Evolutionary conservation across 2,329 filamentous ascomycete species (phyloP).

Genomic region (Ustulina deusta): DNA sequence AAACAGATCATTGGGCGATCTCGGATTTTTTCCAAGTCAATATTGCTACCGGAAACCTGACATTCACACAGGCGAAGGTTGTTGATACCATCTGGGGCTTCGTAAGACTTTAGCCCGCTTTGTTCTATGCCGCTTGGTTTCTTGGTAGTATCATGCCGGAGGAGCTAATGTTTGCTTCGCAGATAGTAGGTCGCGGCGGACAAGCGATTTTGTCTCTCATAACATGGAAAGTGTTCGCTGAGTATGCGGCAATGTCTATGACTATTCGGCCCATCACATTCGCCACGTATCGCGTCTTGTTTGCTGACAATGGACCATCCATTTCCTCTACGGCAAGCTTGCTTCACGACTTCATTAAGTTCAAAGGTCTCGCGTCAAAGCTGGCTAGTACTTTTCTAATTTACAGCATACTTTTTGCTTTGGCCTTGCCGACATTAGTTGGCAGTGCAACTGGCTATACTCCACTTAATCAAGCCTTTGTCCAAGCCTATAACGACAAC

Average conservation of each 20-base stretch:
- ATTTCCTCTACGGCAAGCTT: constrained; percentile 40
- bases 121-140: neutral
- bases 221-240: constrained; percentile 48
- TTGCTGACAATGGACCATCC: constrained; percentile 42
- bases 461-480: constrained; percentile 41
- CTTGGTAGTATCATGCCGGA: neutral
- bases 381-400: constrained; percentile 45
- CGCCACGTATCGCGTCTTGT: constrained; percentile 44
- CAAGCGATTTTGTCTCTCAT: constrained; percentile 46
- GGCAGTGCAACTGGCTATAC: constrained; percentile 49
- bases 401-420: constrained; percentile 42
- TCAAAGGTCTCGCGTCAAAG: constrained; percentile 40
- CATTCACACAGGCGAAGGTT: constrained; percentile 21
- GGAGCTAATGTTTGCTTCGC: neutral
- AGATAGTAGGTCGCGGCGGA: constrained; percentile 49
- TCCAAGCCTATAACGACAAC: constrained; percentile 36
- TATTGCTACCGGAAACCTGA: constrained; percentile 11
- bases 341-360: constrained; percentile 37
- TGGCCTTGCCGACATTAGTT: constrained; percentile 47
- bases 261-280: constrained; percentile 45
- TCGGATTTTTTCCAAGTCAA: constrained; percentile 21
- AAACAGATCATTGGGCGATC: neutral
- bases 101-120: constrained; percentile 4
- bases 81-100: constrained; percentile 16
- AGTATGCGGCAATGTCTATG: constrained; percentile 46